These are phyloP conservation scores for Talaromyces albobiverticillius DNA, from an alignment of 2,329 filamentous ascomycete genomes.

Conservation along the genomic window DNA sequence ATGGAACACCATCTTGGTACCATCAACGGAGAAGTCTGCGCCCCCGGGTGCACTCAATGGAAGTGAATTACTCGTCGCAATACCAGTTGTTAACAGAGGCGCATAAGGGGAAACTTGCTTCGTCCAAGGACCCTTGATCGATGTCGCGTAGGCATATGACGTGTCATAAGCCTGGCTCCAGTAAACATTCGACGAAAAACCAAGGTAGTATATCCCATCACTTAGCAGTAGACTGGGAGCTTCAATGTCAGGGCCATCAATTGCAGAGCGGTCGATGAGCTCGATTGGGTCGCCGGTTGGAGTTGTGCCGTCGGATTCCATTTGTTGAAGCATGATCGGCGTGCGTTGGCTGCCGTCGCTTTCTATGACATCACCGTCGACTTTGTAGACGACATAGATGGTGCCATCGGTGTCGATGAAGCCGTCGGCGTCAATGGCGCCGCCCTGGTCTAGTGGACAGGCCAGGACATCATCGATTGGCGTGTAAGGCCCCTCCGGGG, in stretches of 20 bases:
- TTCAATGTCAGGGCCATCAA: conserved; percentile 58
- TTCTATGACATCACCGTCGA: conserved; percentile 57
- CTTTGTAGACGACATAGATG: conserved; percentile 60
- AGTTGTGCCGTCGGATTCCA: conserved; percentile 49
- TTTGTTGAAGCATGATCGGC: conserved; percentile 57
- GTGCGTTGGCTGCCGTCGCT: conserved; percentile 47
- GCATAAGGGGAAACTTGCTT: conserved; percentile 20
- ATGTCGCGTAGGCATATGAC: conserved; percentile 50
- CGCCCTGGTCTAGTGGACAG: conserved; percentile 51
- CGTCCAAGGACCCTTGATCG: conserved; percentile 27
- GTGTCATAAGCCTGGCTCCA: conserved; percentile 52
- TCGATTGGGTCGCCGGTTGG: conserved; percentile 48
- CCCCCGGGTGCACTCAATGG: conserved; percentile 28
- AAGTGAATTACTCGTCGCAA: conserved; percentile 20
- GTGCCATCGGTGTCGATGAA: conserved; percentile 51
- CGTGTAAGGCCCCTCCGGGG: conserved; percentile 49
- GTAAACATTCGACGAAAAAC: conserved; percentile 58
- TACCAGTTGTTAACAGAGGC: conserved; percentile 27
- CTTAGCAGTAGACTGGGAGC: conserved; percentile 50
- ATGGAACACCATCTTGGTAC: conserved; percentile 28
- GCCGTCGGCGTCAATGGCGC: conserved; percentile 59
- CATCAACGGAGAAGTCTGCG: conserved; percentile 25
- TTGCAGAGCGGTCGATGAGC: conserved; percentile 57
- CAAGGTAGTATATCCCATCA: conserved; percentile 53
- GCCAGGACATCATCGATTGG: conserved; percentile 44